Percentiles rank a stretch among this genome's conserved stretches.
These are phyloP conservation scores for Cutaneotrichosporon sp. DNA, from an alignment of 1,284 basidiomycete species.

Conservation along the genomic window DNA sequence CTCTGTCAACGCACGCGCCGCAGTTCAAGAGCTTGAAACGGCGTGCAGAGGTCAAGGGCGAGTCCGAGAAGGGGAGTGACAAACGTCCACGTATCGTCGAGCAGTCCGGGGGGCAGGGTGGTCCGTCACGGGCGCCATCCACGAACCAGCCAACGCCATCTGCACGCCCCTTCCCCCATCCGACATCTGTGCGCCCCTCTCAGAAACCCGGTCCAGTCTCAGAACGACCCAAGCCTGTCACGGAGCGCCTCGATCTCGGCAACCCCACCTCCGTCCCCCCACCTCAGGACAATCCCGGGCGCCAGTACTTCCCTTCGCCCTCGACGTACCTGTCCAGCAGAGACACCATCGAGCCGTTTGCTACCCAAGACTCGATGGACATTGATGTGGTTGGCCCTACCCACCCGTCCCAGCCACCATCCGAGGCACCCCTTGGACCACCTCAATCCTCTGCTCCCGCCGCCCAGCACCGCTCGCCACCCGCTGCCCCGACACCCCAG, in stretches of 20 bases:
- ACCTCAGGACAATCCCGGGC: neutral
- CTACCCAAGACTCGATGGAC: neutral
- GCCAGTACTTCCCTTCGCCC: neutral
- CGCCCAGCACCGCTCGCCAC: neutral
- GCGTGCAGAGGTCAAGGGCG: too few species aligned
- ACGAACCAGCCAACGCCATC: neutral
- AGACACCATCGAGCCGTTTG: conserved; percentile 7
- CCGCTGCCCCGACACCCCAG: neutral
- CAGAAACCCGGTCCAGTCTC: too few species aligned
- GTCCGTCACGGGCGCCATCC: neutral
- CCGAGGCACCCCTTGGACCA: too few species aligned
- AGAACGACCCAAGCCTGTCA: too few species aligned
- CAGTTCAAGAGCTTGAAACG: neutral
- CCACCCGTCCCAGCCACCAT: neutral
- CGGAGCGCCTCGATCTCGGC: neutral
- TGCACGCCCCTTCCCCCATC: neutral
- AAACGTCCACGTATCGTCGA: neutral
- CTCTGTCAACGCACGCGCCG: neutral
- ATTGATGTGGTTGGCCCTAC: neutral
- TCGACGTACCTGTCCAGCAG: conserved; percentile 4
- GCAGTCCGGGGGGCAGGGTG: neutral
- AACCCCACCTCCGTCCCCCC: neutral
- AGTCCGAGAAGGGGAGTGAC: neutral
- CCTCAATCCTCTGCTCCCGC: neutral
- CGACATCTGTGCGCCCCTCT: neutral